Base-by-base conservation (phyloP, 1,284 basidiomycete species). In the Vanrija sp. region DNA sequence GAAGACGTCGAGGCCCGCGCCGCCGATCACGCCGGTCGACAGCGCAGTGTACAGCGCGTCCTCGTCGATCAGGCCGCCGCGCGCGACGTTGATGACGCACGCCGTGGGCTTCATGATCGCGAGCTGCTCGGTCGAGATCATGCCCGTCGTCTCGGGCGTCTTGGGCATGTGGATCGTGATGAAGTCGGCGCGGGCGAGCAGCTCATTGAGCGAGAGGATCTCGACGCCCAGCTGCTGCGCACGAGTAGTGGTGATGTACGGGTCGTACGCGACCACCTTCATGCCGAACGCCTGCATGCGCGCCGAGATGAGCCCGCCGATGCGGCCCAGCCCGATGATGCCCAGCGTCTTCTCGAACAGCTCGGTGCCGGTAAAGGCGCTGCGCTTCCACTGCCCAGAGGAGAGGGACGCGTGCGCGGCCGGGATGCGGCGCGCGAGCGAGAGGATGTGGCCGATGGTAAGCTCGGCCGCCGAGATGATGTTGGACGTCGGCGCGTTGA, bases 31-130 rank as follows among this genome's bases (percentile, higher is more conserved):
- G 18, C 50, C 53, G 16, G 41, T 35, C 19, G 47, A 35, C 7
- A 69, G 51, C 1, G 67, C 66, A 12, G 49, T 35, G 18, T 48
- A 47, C 23, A 69, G 50, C 1, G 58, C 66, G 14, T 18, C 31
- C 51, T 67, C 66, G 49, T 69, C 53, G 35, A 69, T 54, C 22
- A 69, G 59, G 5, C 61, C 57, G 1, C 67, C 66, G 47, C 68
- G 57, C 5, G 66, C 65, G 9, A 61, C 59, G 52, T 68, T 69
- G 58, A 71, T 53, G 31, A 69, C 18, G 4, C 63, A 51, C 2
- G 66, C 59, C 2, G 57, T 51, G 3, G 41, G 22, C 48, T 66
- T 64, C 61, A 66, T 63, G 10, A 27, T 6, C 8, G 31, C 18
- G 23, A 66, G 47, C 42, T 66, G 54, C 2, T 42, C 44, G 20